A percentile compares a stretch with the other conserved stretches of the same genome.
These are phyloP conservation scores for Populus deltoides DNA, from an alignment of 345 rosid species.

Conservation along the genomic window DNA sequence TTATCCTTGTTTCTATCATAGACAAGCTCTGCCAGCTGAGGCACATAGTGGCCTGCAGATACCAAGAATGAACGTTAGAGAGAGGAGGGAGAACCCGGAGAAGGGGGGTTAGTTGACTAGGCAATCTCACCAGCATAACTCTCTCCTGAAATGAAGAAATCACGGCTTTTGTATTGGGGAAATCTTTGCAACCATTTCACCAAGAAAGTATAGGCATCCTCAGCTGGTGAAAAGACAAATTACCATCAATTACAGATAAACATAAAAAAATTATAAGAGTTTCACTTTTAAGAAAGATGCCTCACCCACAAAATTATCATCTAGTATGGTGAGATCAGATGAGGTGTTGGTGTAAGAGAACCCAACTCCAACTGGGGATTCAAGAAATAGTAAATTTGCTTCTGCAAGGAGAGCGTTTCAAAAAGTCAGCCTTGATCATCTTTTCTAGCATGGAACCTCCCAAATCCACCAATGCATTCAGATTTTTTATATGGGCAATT, in stretches of 20 bases:
- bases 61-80: background rate
- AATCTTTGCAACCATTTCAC: conserved; percentile 38
- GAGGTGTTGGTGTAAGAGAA: conserved; percentile 66
- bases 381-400: conserved; percentile 60
- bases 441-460: background rate
- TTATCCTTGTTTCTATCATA: conserved; percentile 45
- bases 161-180: conserved; percentile 33
- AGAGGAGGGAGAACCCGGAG: background rate
- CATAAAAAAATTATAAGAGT: background rate
- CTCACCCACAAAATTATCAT: conserved; percentile 58
- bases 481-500: background rate
- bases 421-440: background rate
- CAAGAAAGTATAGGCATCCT: conserved; percentile 33
- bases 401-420: conserved; percentile 25
- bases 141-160: conserved; percentile 42
- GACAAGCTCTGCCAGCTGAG: conserved; percentile 61
- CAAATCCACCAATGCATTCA: too few species aligned
- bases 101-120: too few species aligned
- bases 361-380: conserved; percentile 69
- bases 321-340: conserved; percentile 42
- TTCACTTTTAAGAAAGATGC: background rate
- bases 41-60: conserved; percentile 56
- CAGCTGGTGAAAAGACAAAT: conserved; percentile 14
- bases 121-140: conserved; percentile 30
- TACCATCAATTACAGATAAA: too few species aligned